Percentiles rank a stretch among this genome's conserved stretches.
Conservation (phyloP, 2,329 filamentous ascomycete genomes). For the Xylariales sp. region DNA sequence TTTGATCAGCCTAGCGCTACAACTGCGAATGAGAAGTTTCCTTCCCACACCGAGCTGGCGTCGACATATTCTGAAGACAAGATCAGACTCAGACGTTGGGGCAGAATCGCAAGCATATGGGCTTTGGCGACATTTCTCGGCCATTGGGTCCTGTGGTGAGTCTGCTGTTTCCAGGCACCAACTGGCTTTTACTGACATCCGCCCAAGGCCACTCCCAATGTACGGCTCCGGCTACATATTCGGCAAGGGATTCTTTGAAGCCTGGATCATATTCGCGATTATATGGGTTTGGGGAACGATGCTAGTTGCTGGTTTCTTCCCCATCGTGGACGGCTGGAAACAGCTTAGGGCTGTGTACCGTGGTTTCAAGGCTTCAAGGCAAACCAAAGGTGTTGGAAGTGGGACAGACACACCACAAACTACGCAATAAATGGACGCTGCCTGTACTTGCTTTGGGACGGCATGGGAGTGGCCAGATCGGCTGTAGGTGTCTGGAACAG, state of each 20-base stretch:
- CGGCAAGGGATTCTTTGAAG: conserved; percentile 41
- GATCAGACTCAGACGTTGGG: conserved; percentile 40
- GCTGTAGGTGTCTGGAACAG: too few relatives aligned
- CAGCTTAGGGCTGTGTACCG: conserved; percentile 23
- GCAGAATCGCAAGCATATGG: conserved; percentile 40
- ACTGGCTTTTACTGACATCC: neutral
- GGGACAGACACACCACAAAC: too few relatives aligned
- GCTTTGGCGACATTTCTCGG: conserved; percentile 45
- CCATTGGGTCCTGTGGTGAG: conserved; percentile 47
- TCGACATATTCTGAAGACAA: conserved; percentile 26
- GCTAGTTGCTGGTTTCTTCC: conserved; percentile 44
- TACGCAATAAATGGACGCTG: too few relatives aligned
- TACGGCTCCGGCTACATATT: conserved; percentile 48
- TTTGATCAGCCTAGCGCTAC: conserved; percentile 26
- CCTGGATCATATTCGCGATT: conserved; percentile 46
- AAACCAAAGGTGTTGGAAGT: too few relatives aligned
- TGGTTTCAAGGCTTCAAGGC: too few relatives aligned
- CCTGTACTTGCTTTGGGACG: too few relatives aligned
- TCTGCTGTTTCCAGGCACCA: neutral
- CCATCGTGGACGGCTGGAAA: conserved; percentile 40
- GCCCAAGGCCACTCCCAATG: conserved; percentile 43
- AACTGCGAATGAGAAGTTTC: conserved; percentile 4
- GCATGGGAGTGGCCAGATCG: too few relatives aligned
- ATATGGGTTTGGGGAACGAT: conserved; percentile 50
- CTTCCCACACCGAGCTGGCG: conserved; percentile 19